These are phyloP conservation scores for Arthrobotrys sinensis DNA, from an alignment of 2,329 filamentous ascomycete genomes.

Conservation along the genomic window DNA sequence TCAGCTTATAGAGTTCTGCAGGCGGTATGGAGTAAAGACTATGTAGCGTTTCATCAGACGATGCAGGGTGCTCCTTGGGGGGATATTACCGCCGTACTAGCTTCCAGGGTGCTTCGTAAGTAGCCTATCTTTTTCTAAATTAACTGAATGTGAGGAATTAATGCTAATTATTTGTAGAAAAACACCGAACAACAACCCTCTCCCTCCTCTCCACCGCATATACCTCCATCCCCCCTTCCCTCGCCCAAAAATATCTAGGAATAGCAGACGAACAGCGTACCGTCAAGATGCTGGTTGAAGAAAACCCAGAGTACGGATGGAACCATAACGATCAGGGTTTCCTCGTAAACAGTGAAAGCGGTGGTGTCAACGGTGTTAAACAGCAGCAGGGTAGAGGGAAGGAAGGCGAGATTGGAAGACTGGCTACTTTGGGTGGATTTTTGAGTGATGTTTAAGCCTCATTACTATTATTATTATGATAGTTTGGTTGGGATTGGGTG, in stretches of 20 bases:
- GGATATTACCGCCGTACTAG: slow-evolving; percentile 57
- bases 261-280: slow-evolving; percentile 55
- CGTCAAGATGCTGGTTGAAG: slow-evolving; percentile 60
- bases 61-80: slow-evolving; percentile 63
- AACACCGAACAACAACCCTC: slow-evolving; percentile 62
- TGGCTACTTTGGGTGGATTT: slow-evolving; percentile 63
- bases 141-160: background rate
- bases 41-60: slow-evolving; percentile 62
- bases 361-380: slow-evolving; percentile 69
- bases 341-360: slow-evolving; percentile 67
- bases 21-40: slow-evolving; percentile 63
- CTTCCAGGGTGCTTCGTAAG: slow-evolving; percentile 57
- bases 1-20: slow-evolving; percentile 62
- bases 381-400: slow-evolving; percentile 67
- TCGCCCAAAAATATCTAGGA: slow-evolving; percentile 63
- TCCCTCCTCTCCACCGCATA: slow-evolving; percentile 63
- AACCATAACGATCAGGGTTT: slow-evolving; percentile 61
- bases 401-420: slow-evolving; percentile 66
- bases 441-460: slow-evolving; percentile 61
- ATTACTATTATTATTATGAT: background rate
- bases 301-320: slow-evolving; percentile 66
- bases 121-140: background rate
- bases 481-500: too few species aligned
- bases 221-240: slow-evolving; percentile 62
- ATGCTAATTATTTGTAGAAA: slow-evolving; percentile 35